phyloP scores from a whole-genome alignment of 176 grass and related monocot genomes.

The Poa pratensis region DNA sequence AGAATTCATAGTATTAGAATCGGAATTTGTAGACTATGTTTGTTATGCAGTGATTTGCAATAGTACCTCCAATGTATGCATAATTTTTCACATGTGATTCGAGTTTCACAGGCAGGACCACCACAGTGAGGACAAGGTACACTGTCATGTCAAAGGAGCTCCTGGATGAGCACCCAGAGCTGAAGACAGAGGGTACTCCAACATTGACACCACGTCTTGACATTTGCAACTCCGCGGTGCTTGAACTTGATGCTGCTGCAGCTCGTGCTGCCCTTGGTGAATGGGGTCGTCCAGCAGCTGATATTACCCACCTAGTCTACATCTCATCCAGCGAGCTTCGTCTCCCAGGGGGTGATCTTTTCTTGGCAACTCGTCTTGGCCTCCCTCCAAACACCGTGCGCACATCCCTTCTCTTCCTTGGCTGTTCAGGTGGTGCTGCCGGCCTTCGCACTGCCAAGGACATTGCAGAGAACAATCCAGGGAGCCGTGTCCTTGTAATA shows the following conservation, averaged over 20 bases:
- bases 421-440: constrained; percentile 82
- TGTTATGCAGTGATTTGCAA: constrained; percentile 11
- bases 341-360: constrained; percentile 79
- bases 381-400: constrained; percentile 60
- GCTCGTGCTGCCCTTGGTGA: constrained; percentile 61
- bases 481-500: constrained; percentile 71
- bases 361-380: constrained; percentile 71
- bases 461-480: constrained; percentile 90
- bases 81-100: constrained; percentile 9
- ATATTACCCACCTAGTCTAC: constrained; percentile 87
- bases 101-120: constrained; percentile 68
- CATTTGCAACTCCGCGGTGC: constrained; percentile 78
- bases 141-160: constrained; percentile 88
- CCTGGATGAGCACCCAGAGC: constrained; percentile 78
- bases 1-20: neutral
- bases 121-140: constrained; percentile 85
- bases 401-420: constrained; percentile 76
- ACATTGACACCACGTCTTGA: constrained; percentile 76
- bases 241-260: constrained; percentile 70
- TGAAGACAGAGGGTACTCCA: constrained; percentile 68
- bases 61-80: neutral
- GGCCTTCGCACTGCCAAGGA: constrained; percentile 92
- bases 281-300: constrained; percentile 63
- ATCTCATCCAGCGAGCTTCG: constrained; percentile 91
- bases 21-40: neutral